Evolutionary conservation across 352 stramenopile species (phyloP).

Genomic region (Thraustochytrium aureum): DNA sequence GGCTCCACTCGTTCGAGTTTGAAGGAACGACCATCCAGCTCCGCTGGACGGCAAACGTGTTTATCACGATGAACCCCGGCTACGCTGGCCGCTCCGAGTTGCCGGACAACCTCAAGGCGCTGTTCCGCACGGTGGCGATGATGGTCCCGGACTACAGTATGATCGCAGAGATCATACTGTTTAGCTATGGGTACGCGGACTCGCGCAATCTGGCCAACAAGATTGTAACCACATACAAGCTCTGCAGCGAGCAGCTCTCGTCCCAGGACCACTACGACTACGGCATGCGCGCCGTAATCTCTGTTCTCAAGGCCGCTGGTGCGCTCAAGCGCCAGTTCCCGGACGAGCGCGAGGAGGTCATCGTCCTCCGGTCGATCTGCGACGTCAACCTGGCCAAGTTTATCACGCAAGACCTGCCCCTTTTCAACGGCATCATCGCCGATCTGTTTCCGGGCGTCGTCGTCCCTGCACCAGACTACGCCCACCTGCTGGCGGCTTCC

Average conservation of each 20-base stretch:
- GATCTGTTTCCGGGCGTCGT: conserved; percentile 90
- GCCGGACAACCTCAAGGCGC: conserved; percentile 97
- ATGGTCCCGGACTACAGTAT: conserved; percentile 97
- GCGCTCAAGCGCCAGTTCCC: conserved; percentile 87
- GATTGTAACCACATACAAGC: conserved; percentile 91
- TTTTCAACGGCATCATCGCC: conserved; percentile 89
- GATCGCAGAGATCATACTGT: conserved; percentile 99
- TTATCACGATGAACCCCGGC: conserved; percentile 99
- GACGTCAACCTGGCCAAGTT: conserved; percentile 97
- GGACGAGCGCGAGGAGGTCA: conserved; percentile 84
- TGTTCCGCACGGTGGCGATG: conserved; percentile 99
- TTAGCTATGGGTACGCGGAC: conserved; percentile 98
- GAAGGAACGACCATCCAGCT: conserved; percentile 75
- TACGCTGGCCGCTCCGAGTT: conserved; percentile 98
- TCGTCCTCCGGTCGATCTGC: conserved; percentile 89
- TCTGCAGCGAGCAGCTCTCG: conserved; percentile 87
- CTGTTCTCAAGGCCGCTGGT: conserved; percentile 86
- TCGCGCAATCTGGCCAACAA: conserved; percentile 95
- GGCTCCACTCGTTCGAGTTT: conserved; percentile 54
- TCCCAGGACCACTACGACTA: conserved; percentile 97
- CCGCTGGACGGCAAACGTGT: conserved; percentile 96
- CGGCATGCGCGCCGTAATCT: conserved; percentile 84
- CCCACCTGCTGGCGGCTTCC: conserved; percentile 76
- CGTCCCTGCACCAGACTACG: conserved; percentile 80
- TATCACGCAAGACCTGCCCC: conserved; percentile 88